Evolutionary conservation across 169 alveolate genomes (phyloP).

Genomic region (Besnoitia besnoiti): DNA sequence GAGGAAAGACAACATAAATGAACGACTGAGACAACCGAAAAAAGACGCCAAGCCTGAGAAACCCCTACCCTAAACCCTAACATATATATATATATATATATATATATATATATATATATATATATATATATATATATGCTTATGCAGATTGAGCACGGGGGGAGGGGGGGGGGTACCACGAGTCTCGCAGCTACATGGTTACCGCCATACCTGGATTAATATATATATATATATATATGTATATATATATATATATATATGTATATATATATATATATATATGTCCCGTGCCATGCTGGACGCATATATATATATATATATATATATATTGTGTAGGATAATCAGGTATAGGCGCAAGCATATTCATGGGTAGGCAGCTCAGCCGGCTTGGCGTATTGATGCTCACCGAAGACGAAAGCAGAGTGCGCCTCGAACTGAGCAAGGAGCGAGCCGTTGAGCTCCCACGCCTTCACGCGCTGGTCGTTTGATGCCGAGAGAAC

Average conservation of each 20-base stretch:
- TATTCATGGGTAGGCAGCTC: not conserved
- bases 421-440: conserved; percentile 16
- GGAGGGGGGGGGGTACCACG: too few species aligned
- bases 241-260: not conserved
- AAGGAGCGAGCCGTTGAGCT: not conserved
- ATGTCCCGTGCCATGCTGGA: not conserved
- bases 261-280: not conserved
- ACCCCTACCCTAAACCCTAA: not conserved
- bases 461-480: conserved; percentile 31
- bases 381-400: too few species aligned
- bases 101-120: not conserved
- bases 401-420: conserved; percentile 55
- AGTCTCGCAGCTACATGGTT: too few species aligned
- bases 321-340: not conserved
- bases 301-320: not conserved
- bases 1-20: not conserved
- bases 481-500: conserved; percentile 42
- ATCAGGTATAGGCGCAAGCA: not conserved
- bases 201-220: too few species aligned
- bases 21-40: not conserved
- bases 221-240: not conserved
- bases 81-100: not conserved
- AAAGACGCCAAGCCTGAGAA: too few species aligned
- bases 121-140: not conserved
- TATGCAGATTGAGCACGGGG: too few species aligned